Evolutionary conservation across 352 stramenopile genomes (phyloP).

Genomic region (Pythium apleroticum): DNA sequence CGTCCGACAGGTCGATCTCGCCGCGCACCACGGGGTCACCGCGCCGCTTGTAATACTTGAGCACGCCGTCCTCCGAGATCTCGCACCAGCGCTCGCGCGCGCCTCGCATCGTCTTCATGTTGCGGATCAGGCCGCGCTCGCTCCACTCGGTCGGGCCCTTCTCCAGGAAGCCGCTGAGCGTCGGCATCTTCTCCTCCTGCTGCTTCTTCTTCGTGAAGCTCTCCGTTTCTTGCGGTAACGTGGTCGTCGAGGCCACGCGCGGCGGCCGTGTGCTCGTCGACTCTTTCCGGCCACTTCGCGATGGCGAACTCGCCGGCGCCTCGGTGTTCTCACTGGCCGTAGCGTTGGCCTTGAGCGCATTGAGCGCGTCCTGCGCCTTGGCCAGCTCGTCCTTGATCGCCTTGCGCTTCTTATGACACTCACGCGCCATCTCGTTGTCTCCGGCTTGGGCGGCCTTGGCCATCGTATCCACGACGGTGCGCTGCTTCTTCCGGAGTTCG

Average conservation of each 20-base stretch:
- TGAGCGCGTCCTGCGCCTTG: slow-evolving; percentile 63
- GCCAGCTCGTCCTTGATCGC: slow-evolving; percentile 81
- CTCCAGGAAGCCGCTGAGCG: slow-evolving; percentile 73
- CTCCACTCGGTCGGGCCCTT: slow-evolving; percentile 89
- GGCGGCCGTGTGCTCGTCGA: neutral
- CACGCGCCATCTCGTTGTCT: slow-evolving; percentile 71
- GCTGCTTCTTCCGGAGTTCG: slow-evolving; percentile 78
- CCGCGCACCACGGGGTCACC: slow-evolving; percentile 78
- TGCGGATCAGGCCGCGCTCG: slow-evolving; percentile 67
- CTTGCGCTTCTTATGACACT: slow-evolving; percentile 70
- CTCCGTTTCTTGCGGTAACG: neutral
- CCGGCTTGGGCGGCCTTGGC: slow-evolving; percentile 68
- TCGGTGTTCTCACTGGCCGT: slow-evolving; percentile 1
- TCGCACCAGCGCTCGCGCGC: slow-evolving; percentile 85
- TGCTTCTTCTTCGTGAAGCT: slow-evolving; percentile 24
- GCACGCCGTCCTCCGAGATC: slow-evolving; percentile 61
- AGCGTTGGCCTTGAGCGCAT: slow-evolving; percentile 46
- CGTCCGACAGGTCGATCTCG: slow-evolving; percentile 78
- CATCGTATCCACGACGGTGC: slow-evolving; percentile 66
- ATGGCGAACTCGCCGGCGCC: slow-evolving; percentile 2
- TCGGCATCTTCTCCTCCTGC: slow-evolving; percentile 61
- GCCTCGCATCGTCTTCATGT: slow-evolving; percentile 87
- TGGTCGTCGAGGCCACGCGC: neutral
- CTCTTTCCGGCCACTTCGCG: slow-evolving; percentile 23
- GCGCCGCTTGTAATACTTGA: slow-evolving; percentile 89